Evolutionary conservation across 2,329 filamentous ascomycete genomes (phyloP), one percentile per base, ranked within the genome.

Genomic region (Alternaria arbusti): DNA sequence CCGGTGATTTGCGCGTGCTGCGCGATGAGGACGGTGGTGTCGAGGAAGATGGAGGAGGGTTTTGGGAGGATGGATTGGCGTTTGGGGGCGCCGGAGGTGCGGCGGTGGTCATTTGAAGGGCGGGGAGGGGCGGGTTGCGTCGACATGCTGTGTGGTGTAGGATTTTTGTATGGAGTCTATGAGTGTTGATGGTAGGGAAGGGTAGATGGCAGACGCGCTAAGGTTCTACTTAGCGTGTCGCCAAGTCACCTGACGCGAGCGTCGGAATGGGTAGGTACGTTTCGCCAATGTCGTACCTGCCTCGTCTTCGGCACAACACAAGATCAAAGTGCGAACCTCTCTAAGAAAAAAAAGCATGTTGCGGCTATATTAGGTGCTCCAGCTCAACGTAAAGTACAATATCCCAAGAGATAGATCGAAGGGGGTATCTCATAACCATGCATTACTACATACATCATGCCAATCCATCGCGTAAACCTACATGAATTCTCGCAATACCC

Each of bases 1-100:
- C 96, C 96, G n/a, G 81, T 88, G 17, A 85, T 73, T 36, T 81
- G 76, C 4, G 82, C 83, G 69, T 84, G 83, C 45, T 84, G 81
- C 6, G 83, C 82, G 55, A 86, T 79, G 54, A 85, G 79, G 56
- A 82, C 83, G 5, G 79, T 76, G 30, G 82, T 79, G 74, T 86
- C 82, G 67, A 86, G 77, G 59, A 75, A 76, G 32, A 79, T 73
- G 6, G 73, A 74, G 8, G 66, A 61, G 23, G 82, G 81, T 63
- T 78, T 80, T 23, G 75, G 78, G 67, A 81, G 78, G 59, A 76
- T 65, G 9, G 77, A 78, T 22, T 74, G 69, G 46, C 78, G 79
- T 67, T 79, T 81, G 46, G 75, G 73, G 30, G 71, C 73, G 6
- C 72, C 69, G 3, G 76, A 77, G 2, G 75, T 71, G 57, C 75